Percentiles rank a stretch among this genome's conserved stretches.
Evolutionary conservation across 2,329 filamentous ascomycete species (phyloP).

Genomic region (Paraconiothyrium brasiliense): DNA sequence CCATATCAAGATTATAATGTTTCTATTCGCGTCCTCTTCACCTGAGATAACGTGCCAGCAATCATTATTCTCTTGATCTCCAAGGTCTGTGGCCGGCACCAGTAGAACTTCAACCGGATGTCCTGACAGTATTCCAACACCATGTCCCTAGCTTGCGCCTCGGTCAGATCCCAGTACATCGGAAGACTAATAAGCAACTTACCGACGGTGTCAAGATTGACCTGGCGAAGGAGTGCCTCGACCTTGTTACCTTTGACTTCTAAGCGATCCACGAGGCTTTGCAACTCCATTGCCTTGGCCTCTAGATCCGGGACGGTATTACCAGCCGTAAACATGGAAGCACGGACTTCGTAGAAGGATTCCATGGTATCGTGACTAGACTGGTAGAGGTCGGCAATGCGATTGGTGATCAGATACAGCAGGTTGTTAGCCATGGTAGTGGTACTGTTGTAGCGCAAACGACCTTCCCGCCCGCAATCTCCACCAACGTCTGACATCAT

Average conservation of each 20-base stretch:
- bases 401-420: neutral
- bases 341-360: neutral
- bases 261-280: neutral
- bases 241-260: neutral
- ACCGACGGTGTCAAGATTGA: neutral
- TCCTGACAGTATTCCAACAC: constrained; percentile 1
- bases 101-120: neutral
- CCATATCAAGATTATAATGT: neutral
- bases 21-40: neutral
- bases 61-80: neutral
- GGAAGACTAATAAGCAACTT: neutral
- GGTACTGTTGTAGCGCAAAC: constrained; percentile 1
- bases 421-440: constrained; percentile 1
- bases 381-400: neutral
- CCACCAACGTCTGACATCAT: neutral
- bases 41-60: neutral
- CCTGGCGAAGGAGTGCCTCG: neutral
- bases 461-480: constrained; percentile 5
- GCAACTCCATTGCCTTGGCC: neutral
- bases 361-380: neutral
- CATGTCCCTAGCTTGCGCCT: neutral
- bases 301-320: neutral
- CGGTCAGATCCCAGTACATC: neutral
- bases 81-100: neutral
- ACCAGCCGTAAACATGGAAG: neutral